These are phyloP conservation scores for Populus ilicifolia DNA, from an alignment of 345 rosid genomes.

Conservation along the genomic window DNA sequence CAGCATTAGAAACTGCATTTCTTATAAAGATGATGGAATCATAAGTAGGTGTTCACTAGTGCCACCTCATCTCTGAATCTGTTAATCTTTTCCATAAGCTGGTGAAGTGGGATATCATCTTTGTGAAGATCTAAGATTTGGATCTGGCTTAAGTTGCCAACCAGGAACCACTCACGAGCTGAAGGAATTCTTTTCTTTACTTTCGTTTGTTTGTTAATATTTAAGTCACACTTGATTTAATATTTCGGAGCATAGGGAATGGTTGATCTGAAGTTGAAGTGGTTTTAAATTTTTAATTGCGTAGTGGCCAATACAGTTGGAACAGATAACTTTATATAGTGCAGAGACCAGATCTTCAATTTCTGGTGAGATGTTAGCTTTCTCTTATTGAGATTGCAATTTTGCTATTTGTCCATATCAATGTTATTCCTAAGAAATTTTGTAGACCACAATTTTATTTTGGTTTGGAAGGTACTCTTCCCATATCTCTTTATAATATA, in stretches of 20 bases:
- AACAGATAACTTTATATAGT: constrained; percentile 7
- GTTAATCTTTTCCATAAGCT: neutral
- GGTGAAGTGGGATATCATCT: neutral
- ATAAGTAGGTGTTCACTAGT: constrained; percentile 10
- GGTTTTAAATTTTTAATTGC: neutral
- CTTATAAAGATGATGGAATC: constrained; percentile 66
- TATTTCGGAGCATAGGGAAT: neutral
- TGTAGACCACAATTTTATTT: neutral
- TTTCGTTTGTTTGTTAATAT: neutral
- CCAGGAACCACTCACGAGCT: neutral
- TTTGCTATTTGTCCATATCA: constrained; percentile 16
- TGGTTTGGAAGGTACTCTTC: neutral
- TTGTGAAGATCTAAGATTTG: neutral
- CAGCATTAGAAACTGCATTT: constrained; percentile 73
- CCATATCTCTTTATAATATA: neutral
- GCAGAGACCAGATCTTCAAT: constrained; percentile 8
- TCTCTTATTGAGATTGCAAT: constrained; percentile 1
- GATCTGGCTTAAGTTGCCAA: constrained; percentile 1
- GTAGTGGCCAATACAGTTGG: constrained; percentile 17
- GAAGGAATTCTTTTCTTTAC: neutral
- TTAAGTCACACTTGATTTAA: neutral
- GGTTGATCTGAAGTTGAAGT: constrained; percentile 9
- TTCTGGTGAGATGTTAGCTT: constrained; percentile 14
- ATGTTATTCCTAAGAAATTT: neutral
- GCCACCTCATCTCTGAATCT: neutral